These are phyloP conservation scores for Coffea canephora DNA, from an alignment of 257 asterid genomes.

Conservation along the genomic window DNA sequence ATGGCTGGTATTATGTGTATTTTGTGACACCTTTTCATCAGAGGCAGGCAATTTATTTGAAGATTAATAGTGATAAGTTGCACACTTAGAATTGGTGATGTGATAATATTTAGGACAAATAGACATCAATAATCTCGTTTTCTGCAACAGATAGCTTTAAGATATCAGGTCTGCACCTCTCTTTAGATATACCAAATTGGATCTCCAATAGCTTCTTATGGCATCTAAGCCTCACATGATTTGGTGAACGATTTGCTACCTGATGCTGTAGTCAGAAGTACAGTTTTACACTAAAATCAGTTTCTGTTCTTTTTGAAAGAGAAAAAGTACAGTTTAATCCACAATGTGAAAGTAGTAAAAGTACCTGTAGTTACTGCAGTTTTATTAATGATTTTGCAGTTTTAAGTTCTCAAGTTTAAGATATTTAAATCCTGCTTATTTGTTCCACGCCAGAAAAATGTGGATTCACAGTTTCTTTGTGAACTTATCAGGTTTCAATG, in stretches of 20 bases:
- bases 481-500: background rate
- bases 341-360: background rate
- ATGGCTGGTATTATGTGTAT: background rate
- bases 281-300: background rate
- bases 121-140: background rate
- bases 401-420: background rate
- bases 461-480: background rate
- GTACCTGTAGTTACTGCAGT: background rate
- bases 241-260: background rate
- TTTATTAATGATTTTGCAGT: background rate
- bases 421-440: background rate
- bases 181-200: background rate
- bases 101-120: background rate
- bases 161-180: background rate
- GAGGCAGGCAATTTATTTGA: background rate
- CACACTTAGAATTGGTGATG: background rate
- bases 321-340: background rate
- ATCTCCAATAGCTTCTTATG: background rate
- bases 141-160: background rate
- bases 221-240: background rate
- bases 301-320: background rate
- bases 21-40: background rate
- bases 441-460: background rate
- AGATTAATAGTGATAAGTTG: background rate
- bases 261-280: background rate